Evolutionary conservation across 768 basidiomycete genomes (phyloP).

Genomic region (Hysterangium stoloniferum): DNA sequence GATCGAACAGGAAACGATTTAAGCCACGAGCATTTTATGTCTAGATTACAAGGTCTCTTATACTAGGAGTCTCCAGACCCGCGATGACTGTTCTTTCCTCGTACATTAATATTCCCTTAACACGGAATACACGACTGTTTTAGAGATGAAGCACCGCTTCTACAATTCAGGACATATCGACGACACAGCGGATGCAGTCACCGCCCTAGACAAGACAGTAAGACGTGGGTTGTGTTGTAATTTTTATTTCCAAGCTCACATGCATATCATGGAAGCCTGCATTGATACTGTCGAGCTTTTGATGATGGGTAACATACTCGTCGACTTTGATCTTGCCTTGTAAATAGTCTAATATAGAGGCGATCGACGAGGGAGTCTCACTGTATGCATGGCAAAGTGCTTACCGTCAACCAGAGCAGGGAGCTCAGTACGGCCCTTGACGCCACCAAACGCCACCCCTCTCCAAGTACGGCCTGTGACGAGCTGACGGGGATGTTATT

Average conservation of each 20-base stretch:
- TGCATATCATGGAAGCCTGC: constrained; percentile 95
- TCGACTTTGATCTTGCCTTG: constrained; percentile 80
- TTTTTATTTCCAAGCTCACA: too few species aligned
- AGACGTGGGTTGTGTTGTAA: neutral
- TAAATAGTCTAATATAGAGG: constrained; percentile 56
- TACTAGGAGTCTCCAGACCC: too few species aligned
- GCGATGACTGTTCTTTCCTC: too few species aligned
- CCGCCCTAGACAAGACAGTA: constrained; percentile 43
- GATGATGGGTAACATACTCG: constrained; percentile 90
- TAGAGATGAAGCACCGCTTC: neutral
- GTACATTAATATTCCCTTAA: too few species aligned
- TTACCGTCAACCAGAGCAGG: constrained; percentile 88
- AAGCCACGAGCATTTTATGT: too few species aligned
- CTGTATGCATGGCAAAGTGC: constrained; percentile 12
- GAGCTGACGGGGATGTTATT: constrained; percentile 34
- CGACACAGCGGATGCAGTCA: constrained; percentile 90
- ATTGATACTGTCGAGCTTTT: constrained; percentile 68
- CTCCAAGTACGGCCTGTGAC: constrained; percentile 93
- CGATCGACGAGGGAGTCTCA: too few species aligned
- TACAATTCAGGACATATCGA: constrained; percentile 60
- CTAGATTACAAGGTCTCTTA: too few species aligned
- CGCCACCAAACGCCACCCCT: constrained; percentile 93
- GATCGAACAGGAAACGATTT: too few species aligned
- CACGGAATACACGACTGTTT: too few species aligned
- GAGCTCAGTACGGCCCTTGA: constrained; percentile 94